These are phyloP conservation scores for Aspergillus biplanus DNA, from an alignment of 495 filamentous ascomycete genomes.

Conservation along the genomic window DNA sequence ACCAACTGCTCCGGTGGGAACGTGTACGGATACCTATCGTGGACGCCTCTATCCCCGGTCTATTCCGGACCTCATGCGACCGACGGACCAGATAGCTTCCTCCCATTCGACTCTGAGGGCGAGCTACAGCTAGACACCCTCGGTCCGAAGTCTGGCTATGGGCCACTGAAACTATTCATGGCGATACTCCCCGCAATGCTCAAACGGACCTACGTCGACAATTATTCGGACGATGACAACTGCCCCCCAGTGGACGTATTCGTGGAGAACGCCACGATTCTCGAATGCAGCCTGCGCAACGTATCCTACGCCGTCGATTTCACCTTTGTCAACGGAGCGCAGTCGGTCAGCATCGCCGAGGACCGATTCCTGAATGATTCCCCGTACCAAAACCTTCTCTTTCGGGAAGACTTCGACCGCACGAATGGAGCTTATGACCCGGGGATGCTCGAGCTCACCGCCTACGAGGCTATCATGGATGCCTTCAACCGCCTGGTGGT, in stretches of 20 bases:
- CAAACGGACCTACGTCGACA: not conserved
- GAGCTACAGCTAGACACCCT: no score
- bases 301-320: not conserved
- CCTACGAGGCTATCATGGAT: not conserved
- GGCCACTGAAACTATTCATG: not conserved
- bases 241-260: not conserved
- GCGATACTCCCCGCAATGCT: not conserved
- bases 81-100: not conserved
- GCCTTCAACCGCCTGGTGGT: not conserved
- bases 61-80: no score
- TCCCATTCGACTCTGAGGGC: no score
- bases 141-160: not conserved
- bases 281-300: not conserved
- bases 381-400: not conserved
- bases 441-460: not conserved
- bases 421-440: not conserved
- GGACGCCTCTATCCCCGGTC: not conserved
- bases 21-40: not conserved
- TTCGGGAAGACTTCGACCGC: not conserved
- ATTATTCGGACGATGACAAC: not conserved
- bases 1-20: not conserved
- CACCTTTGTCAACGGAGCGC: not conserved
- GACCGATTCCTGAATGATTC: not conserved
- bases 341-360: not conserved
- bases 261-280: not conserved